phyloP scores from a whole-genome alignment of 1,284 basidiomycete genomes.

The Trichosporon ovoides region DNA sequence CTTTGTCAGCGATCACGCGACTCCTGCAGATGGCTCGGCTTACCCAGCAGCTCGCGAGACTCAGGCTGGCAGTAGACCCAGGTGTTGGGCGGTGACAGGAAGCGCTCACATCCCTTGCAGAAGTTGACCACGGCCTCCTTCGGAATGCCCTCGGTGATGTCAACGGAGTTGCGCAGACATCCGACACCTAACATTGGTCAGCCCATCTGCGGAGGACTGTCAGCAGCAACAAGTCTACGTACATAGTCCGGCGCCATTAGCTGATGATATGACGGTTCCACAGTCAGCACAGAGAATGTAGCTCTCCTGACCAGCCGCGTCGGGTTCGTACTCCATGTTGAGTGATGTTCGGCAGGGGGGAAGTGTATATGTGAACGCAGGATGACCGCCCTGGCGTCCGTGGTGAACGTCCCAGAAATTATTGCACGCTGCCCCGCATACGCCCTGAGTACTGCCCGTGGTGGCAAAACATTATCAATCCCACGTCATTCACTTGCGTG shows the following conservation, averaged over 20 bases:
- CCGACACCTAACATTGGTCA: constrained; percentile 30
- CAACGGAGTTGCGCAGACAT: constrained; percentile 59
- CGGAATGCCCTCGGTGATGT: constrained; percentile 97
- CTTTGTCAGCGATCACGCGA: neutral
- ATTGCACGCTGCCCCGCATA: constrained; percentile 1
- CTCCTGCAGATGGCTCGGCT: constrained; percentile 13
- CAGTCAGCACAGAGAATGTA: constrained; percentile 50
- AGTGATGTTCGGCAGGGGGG: neutral
- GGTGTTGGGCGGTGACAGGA: constrained; percentile 80
- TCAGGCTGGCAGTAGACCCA: constrained; percentile 87
- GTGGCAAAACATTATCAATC: neutral
- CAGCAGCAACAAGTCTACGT: constrained; percentile 16
- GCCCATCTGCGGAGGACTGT: constrained; percentile 79
- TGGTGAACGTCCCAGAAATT: neutral
- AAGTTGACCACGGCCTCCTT: constrained; percentile 94
- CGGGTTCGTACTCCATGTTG: constrained; percentile 46
- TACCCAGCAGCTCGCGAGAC: constrained; percentile 78
- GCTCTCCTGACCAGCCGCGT: constrained; percentile 40
- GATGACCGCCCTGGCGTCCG: neutral
- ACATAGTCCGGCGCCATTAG: constrained; percentile 94
- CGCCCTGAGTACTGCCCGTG: neutral
- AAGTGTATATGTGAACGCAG: neutral
- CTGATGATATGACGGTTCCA: constrained; percentile 74
- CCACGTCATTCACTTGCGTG: constrained; percentile 10
- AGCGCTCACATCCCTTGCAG: constrained; percentile 94